Conservation (phyloP, 2,329 filamentous ascomycete species). For the Penicillium psychrosexuale region DNA sequence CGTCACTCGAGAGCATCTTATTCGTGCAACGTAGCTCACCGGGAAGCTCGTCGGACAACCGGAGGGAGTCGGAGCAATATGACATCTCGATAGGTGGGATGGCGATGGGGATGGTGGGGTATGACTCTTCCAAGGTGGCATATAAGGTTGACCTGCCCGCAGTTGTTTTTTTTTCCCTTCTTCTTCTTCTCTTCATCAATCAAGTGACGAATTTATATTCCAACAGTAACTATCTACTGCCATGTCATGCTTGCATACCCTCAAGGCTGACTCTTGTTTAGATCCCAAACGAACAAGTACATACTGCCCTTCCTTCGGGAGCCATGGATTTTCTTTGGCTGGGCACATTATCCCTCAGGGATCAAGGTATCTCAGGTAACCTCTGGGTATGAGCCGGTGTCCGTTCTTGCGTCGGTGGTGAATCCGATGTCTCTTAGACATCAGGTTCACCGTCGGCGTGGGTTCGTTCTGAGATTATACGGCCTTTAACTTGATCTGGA, state of each 20-base stretch:
- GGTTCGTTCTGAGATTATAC: conserved; percentile 71
- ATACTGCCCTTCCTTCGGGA: conserved; percentile 29
- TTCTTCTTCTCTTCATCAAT: conserved; percentile 12
- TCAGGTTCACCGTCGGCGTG: conserved; percentile 9
- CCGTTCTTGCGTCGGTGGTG: conserved; percentile 41
- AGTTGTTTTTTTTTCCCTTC: conserved; percentile 1
- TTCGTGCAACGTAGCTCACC: conserved; percentile 3
- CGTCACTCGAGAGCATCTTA: conserved; percentile 6
- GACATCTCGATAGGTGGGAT: not conserved
- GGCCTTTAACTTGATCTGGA: conserved; percentile 93
- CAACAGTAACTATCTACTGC: conserved; percentile 19
- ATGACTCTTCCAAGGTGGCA: conserved; percentile 30
- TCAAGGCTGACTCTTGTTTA: conserved; percentile 15
- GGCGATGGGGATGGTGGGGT: conserved; percentile 18
- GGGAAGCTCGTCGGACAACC: conserved; percentile 12
- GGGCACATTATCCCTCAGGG: conserved; percentile 37
- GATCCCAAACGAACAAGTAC: conserved; percentile 22
- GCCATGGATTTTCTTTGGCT: conserved; percentile 41
- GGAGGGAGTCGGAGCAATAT: conserved; percentile 20
- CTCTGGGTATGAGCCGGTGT: conserved; percentile 64
- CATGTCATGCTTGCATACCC: not conserved
- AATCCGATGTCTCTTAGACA: conserved; percentile 17
- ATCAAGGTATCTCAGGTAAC: conserved; percentile 51
- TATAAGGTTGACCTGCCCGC: conserved; percentile 26
- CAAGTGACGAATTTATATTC: conserved; percentile 6